A percentile compares a stretch with the other conserved stretches of the same genome.
These are phyloP conservation scores for Wickerhamiella kurtzmanii DNA, from an alignment of 805 yeast species.

Conservation along the genomic window DNA sequence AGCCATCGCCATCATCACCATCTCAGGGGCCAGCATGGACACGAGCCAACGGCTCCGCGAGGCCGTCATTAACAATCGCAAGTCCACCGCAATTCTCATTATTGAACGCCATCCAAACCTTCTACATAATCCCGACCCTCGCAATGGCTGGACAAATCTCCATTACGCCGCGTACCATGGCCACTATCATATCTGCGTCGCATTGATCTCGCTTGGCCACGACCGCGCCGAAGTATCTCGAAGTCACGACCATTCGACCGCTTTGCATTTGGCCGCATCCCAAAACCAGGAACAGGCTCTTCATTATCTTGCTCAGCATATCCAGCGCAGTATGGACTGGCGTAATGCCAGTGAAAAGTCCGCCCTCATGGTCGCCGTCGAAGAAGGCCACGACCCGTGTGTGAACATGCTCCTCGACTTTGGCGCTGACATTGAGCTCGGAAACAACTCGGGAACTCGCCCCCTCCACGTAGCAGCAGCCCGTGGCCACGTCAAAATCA, in stretches of 20 bases:
- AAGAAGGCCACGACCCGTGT: slow-evolving; percentile 47
- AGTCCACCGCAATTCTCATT: slow-evolving; percentile 48
- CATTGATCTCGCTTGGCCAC: slow-evolving; percentile 42
- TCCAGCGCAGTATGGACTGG: slow-evolving; percentile 44
- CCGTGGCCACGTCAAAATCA: slow-evolving; percentile 46
- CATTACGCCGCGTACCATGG: slow-evolving; percentile 74
- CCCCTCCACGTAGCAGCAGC: slow-evolving; percentile 76
- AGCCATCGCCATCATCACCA: not conserved
- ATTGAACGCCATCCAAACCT: slow-evolving; percentile 57
- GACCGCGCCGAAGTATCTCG: slow-evolving; percentile 37
- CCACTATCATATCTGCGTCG: slow-evolving; percentile 49
- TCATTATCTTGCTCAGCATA: slow-evolving; percentile 58
- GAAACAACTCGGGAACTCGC: slow-evolving; percentile 64
- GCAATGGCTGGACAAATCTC: slow-evolving; percentile 68
- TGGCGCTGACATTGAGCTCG: slow-evolving; percentile 63
- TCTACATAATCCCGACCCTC: slow-evolving; percentile 52
- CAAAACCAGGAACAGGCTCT: slow-evolving; percentile 59
- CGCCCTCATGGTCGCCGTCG: slow-evolving; percentile 52
- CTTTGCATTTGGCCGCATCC: slow-evolving; percentile 55
- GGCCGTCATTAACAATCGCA: slow-evolving; percentile 51
- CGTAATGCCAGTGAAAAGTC: slow-evolving; percentile 35
- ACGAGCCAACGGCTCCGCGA: slow-evolving; percentile 53
- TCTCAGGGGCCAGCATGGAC: slow-evolving; percentile 28
- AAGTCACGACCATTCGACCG: slow-evolving; percentile 46
- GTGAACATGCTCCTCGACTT: slow-evolving; percentile 50